Base-by-base conservation (phyloP, 495 filamentous ascomycete species). In the Thermochaetoides thermophila region DNA sequence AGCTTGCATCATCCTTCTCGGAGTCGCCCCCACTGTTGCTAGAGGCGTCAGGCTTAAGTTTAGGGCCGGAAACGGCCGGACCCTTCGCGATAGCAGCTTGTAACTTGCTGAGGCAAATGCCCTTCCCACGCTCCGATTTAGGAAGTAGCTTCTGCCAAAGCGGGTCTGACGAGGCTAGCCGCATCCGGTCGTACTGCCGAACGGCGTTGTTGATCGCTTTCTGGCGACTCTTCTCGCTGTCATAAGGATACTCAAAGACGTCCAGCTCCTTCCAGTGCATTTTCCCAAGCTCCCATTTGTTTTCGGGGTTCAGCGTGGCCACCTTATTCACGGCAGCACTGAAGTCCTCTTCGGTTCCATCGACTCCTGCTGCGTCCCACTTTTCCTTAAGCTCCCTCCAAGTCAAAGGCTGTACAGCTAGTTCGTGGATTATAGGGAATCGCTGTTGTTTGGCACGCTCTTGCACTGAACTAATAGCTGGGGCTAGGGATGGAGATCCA, bases 121-220 rank as follows among this genome's bases (percentile, higher is more conserved):
- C 83, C 50, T 85, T 84, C 14, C 76, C 79, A 17, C 84, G 69
- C 35, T 92, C 83, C 22, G 73, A 63, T 37, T 69, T 70, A 1
- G 78, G 74, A 17, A 89, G 68, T 26, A 94, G 63, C 42, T 62
- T 64, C 51, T 94, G 81, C 84, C 85, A 94, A 3, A 81, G 59
- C 30, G 74, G 69, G 39, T 89, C 83, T 3, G 71, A 67, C 19
- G 69, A 63, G 15, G 66, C 68, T n/a, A 92, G 54, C 4, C 85
- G 72, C 59, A 78, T 64, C 34, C 77, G 74, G 60, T 94, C 85
- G 44, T 79, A 92, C 16, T 76, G 68, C 23, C 68, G 75, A 32
- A 91, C 69, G n/a, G 84, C 81, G 47, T 80, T 82, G 44, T 87
- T 75, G 51, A 93, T 86, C 9, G 81, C 85, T 9, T 66, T 63